Evolutionary conservation across 2,329 filamentous ascomycete genomes (phyloP), one percentile per base, ranked within the genome.

Genomic region (Aspergillus luchuensis): DNA sequence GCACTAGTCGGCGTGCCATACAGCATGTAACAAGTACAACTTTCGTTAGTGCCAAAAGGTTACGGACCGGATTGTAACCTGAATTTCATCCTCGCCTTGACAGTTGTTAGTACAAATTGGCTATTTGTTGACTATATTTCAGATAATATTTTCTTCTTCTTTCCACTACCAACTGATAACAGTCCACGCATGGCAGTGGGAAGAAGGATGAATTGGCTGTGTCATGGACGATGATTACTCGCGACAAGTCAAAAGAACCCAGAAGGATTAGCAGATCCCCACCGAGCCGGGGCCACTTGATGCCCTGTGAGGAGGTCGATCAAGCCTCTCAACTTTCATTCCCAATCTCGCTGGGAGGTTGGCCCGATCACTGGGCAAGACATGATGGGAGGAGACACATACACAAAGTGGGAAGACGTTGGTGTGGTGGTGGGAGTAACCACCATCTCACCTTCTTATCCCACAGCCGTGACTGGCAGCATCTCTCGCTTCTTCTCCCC

Each of bases 261-360:
- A 56, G 25, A 56, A 43, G 43, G 53, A 33, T 43, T 45, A 39
- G 39, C 53, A 28, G 25, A 56, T 56, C 43, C 53, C 53, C 53
- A 56, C 41, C 25, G 30, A 28, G 53, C 53, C 25, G 53, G 53
- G 53, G 53, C 53, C 53, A 56, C 39, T 36, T 11, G 23, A 33
- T 19, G 53, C 36, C 53, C 53, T 21, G 25, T 47, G 39, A 45
- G 53, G 41, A 21, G 30, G 39, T 30, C 30, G 53, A 45, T 47
- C 39, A 56, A 39, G 43, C 36, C 25, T 45, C 25, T 33, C 43
- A 28, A 28, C 25, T 28, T 25, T 28, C 53, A 43, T 36, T 47
- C 30, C 25, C 25, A 43, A 28, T 15, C 41, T 25, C 30, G 39
- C 39, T 6, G 25, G n/a, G 39, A 41, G 39, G 53, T 47, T 33